Evolutionary conservation across 306 rosid genomes (phyloP).

Genomic region (Mucuna pruriens): DNA sequence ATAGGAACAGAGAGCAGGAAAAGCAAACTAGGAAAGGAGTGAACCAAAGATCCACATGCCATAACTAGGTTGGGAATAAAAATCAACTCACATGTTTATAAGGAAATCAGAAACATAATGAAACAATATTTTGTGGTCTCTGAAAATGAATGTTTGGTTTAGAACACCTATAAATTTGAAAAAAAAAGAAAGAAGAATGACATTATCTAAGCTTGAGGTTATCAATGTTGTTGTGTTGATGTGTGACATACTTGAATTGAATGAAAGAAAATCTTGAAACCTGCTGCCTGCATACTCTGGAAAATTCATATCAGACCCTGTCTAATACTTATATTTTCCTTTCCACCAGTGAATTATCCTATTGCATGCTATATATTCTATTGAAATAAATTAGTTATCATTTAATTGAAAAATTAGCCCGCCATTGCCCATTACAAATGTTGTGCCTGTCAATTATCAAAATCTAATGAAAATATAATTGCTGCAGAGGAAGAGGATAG

Average conservation of each 20-base stretch:
- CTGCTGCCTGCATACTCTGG: slow-evolving; percentile 1
- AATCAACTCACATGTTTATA: not conserved
- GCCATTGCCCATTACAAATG: not conserved
- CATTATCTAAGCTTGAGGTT: not conserved
- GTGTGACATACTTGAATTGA: slow-evolving; percentile 9
- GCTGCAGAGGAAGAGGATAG: slow-evolving; percentile 75
- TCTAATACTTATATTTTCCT: not conserved
- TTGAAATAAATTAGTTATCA: slow-evolving; percentile 1
- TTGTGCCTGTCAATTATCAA: slow-evolving; percentile 1
- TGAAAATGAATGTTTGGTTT: slow-evolving; percentile 1
- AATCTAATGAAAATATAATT: slow-evolving; percentile 29
- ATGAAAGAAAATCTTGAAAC: slow-evolving; percentile 5
- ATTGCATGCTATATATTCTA: not conserved
- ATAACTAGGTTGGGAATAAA: not conserved
- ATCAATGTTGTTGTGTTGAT: slow-evolving; percentile 13
- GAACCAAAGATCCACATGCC: slow-evolving; percentile 7
- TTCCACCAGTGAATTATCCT: not conserved
- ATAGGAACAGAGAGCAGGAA: not conserved
- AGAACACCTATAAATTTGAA: not conserved
- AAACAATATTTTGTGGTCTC: not conserved
- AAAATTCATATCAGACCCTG: not conserved
- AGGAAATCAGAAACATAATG: not conserved
- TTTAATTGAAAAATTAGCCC: slow-evolving; percentile 21
- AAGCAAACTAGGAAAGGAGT: not conserved
- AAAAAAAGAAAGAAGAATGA: not conserved